Percentiles rank a stretch among this genome's conserved stretches.
Conservation (phyloP, 2,329 filamentous ascomycete genomes). For the Lecanoromycetidae sp. region DNA sequence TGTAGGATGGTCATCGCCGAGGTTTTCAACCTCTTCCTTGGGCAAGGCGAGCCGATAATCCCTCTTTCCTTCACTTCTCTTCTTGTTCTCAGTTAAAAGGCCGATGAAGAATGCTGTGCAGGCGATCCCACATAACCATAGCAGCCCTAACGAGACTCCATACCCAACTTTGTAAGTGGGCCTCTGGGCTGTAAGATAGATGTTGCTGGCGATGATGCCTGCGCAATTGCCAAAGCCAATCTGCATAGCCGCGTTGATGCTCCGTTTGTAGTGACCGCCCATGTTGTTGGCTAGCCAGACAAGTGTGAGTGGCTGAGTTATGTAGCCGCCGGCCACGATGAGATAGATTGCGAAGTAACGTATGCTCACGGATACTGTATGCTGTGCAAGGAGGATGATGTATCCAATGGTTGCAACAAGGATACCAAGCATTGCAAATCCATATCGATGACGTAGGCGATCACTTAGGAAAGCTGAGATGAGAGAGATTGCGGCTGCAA, state of each 20-base stretch:
- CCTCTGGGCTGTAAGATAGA: conserved; percentile 37
- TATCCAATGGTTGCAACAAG: conserved; percentile 43
- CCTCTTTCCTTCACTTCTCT: conserved; percentile 26
- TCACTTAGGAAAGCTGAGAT: conserved; percentile 40
- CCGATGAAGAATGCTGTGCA: conserved; percentile 17
- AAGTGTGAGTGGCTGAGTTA: conserved; percentile 43
- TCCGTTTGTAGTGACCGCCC: conserved; percentile 46
- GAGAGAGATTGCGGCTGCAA: conserved; percentile 49
- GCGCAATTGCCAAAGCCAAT: conserved; percentile 40
- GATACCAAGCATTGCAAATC: conserved; percentile 42
- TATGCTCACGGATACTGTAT: conserved; percentile 35
- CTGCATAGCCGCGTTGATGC: conserved; percentile 41
- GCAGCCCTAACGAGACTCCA: conserved; percentile 34
- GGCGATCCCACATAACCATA: conserved; percentile 34
- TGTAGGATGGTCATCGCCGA: conserved; percentile 30
- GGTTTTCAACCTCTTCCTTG: conserved; percentile 27
- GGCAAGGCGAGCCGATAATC: conserved; percentile 27
- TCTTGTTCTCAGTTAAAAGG: conserved; percentile 24
- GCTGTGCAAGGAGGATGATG: conserved; percentile 41
- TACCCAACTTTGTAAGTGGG: conserved; percentile 42
- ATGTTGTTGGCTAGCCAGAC: conserved; percentile 48
- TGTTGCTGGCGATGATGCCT: conserved; percentile 41
- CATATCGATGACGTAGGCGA: conserved; percentile 39
- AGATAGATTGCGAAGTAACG: conserved; percentile 46
- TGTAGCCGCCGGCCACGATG: conserved; percentile 42